Evolutionary conservation across 2,329 filamentous ascomycete species (phyloP), one percentile per base, ranked within the genome.

Genomic region (Tolypocladium amazonense): DNA sequence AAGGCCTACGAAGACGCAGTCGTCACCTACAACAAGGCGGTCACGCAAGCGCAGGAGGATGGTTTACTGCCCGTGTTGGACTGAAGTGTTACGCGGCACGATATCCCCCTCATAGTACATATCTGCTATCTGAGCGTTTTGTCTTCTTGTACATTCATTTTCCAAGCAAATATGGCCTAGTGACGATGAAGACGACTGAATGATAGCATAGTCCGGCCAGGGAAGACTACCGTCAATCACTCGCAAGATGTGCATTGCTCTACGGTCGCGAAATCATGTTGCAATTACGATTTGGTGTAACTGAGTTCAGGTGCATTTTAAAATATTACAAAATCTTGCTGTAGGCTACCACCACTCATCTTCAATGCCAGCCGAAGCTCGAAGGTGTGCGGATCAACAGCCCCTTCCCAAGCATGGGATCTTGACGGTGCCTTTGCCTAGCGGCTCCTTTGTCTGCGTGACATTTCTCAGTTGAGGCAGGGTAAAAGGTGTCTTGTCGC

Each of bases 401-500:
- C 61, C 59, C n/a, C 23, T 43, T 6, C 25, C 78, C 3, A 78
- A 82, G 68, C 52, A 68, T 0, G 64, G 63, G 37, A 69, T 65
- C 23, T 57, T 57, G 55, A 65, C 65, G 0, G 62, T 67, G 2
- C 68, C 68, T 50, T 62, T 65, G 27, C 67, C 68, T 41, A 69
- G 47, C 1, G 65, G 58, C 39, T 50, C 53, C 50, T 56, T n/a
- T 15, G 56, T 38, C 61, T 69, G 68, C 15, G 56, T 45, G 12
- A 65, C 38, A 25, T 65, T 64, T 23, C 59, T 45, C 30, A 68
- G 30, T 54, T 62, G 35, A 0, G 67, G 66, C 27, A 67, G 43
- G 3, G 63, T 68, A 58, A 81, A 80, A 0, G 76, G 67, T 18
- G 58, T 68, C 1, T 69, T 75, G 15, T 73, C 72, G 14, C 68